phyloP scores from a whole-genome alignment of 1,284 basidiomycete genomes.

The Fomes fomentarius region DNA sequence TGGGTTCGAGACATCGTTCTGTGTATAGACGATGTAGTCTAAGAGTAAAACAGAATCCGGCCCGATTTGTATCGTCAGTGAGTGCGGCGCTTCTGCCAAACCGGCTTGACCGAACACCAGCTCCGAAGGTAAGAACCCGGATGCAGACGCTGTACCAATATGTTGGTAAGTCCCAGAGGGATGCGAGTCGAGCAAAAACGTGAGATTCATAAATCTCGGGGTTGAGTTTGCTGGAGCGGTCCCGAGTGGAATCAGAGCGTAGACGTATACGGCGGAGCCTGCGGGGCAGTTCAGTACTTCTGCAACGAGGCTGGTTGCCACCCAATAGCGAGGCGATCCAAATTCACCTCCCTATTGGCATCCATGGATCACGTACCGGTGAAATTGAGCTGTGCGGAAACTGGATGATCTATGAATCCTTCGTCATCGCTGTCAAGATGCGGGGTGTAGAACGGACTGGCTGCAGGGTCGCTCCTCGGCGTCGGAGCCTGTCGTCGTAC shows the following conservation, averaged over 20 bases:
- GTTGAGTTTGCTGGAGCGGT: slow-evolving; percentile 34
- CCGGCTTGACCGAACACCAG: slow-evolving; percentile 41
- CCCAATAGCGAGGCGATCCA: neutral
- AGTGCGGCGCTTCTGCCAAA: slow-evolving; percentile 44
- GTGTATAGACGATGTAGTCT: slow-evolving; percentile 51
- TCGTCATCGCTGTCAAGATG: slow-evolving; percentile 40
- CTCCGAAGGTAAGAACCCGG: slow-evolving; percentile 29
- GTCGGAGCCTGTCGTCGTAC: slow-evolving; percentile 17
- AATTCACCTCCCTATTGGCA: slow-evolving; percentile 2
- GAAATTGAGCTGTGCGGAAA: slow-evolving; percentile 51
- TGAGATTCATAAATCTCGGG: slow-evolving; percentile 38
- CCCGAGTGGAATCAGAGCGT: slow-evolving; percentile 34
- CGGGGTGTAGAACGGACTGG: slow-evolving; percentile 31
- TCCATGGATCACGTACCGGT: slow-evolving; percentile 41
- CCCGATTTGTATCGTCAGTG: slow-evolving; percentile 46
- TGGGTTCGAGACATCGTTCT: slow-evolving; percentile 18
- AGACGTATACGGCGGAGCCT: slow-evolving; percentile 39
- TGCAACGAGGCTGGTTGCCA: too few relatives aligned
- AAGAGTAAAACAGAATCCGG: slow-evolving; percentile 51
- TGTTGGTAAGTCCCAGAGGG: slow-evolving; percentile 34
- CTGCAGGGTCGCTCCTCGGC: slow-evolving; percentile 13
- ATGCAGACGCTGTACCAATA: slow-evolving; percentile 29
- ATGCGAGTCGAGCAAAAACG: slow-evolving; percentile 36
- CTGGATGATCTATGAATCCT: slow-evolving; percentile 39
- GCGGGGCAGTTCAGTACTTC: slow-evolving; percentile 12